Percentiles rank a stretch among this genome's conserved stretches.
Conservation (phyloP, 768 basidiomycete species). For the Cystofilobasidium capitatum region DNA sequence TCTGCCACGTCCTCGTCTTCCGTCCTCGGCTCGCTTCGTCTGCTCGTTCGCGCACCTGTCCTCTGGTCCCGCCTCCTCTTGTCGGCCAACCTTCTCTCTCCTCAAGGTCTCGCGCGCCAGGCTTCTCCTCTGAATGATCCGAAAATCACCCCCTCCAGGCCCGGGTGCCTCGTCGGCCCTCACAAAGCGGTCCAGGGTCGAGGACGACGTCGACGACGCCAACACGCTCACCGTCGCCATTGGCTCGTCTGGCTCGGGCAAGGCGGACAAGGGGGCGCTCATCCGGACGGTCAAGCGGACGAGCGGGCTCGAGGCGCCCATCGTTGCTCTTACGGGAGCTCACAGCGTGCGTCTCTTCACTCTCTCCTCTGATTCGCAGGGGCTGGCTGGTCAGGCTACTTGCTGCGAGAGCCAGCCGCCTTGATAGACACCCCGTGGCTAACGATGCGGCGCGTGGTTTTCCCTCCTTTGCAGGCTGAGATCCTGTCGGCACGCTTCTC, state of each 20-base stretch:
- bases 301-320: slow-evolving; percentile 86
- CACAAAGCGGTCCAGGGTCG: slow-evolving; percentile 31
- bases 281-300: slow-evolving; percentile 80
- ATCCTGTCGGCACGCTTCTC: slow-evolving; percentile 88
- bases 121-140: too few species aligned
- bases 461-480: slow-evolving; percentile 52
- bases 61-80: too few species aligned
- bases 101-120: too few species aligned
- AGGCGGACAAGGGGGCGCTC: slow-evolving; percentile 45
- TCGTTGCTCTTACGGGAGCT: slow-evolving; percentile 77
- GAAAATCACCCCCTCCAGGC: slow-evolving; percentile 15
- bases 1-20: too few species aligned
- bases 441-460: not conserved
- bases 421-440: not conserved
- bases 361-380: not conserved
- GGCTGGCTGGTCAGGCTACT: not conserved
- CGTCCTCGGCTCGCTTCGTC: too few species aligned
- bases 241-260: slow-evolving; percentile 30
- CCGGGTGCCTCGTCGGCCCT: slow-evolving; percentile 14
- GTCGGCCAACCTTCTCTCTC: too few species aligned
- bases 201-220: slow-evolving; percentile 32
- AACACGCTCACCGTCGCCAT: slow-evolving; percentile 41
- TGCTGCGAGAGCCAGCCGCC: not conserved
- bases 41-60: too few species aligned
- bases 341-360: slow-evolving; percentile 55